Evolutionary conservation across 805 yeast species (phyloP), one percentile per base, ranked within the genome.

Genomic region (Groenewaldozyma tartarivorans): DNA sequence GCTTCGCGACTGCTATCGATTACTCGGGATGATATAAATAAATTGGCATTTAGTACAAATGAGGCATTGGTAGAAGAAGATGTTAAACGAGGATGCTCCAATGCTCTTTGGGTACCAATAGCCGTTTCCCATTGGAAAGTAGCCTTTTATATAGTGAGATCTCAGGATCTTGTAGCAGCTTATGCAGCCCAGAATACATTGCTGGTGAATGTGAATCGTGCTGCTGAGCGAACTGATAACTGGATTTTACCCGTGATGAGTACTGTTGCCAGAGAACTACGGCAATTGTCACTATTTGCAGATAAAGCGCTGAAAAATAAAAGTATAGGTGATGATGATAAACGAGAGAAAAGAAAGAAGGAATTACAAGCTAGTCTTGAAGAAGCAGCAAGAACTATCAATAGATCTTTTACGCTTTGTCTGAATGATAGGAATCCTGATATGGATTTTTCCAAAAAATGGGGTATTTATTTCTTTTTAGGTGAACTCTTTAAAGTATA

Each of bases 141-240:
- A n/a, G 49, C 54, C 6, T 37, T 43, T 20, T 35, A 43, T 18
- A 36, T 49, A 9, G 43, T 42, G 11, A 33, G 39, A 16, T 35
- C 42, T 3, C 42, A 46, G 29, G 49, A 54, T 34, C 38, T 52
- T n/a, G 47, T 38, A 9, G 51, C 36, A 24, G 60, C 60, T 1
- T 53, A 49, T 36, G 20, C 30, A 3, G 47, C 48, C 18, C 60
- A 58, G 44, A 57, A 54, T 38, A 31, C 43, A 4, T 45, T 57
- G 22, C 45, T 59, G n/a, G 44, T 47, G 56, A 52, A 46, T 13
- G 56, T 50, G 1, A 86, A 77, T 56, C 83, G 86, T 2, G 92
- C 84, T 4, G 95, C 95, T 34, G 90, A 80, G 52, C 81, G 83
- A 20, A 82, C 78, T 52, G 85, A 67, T 6, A 92, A 79, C 62